A percentile compares a stretch with the other conserved stretches of the same genome.
Evolutionary conservation across 768 basidiomycete species (phyloP).

Genomic region (Strobilomyces echinocephalus): DNA sequence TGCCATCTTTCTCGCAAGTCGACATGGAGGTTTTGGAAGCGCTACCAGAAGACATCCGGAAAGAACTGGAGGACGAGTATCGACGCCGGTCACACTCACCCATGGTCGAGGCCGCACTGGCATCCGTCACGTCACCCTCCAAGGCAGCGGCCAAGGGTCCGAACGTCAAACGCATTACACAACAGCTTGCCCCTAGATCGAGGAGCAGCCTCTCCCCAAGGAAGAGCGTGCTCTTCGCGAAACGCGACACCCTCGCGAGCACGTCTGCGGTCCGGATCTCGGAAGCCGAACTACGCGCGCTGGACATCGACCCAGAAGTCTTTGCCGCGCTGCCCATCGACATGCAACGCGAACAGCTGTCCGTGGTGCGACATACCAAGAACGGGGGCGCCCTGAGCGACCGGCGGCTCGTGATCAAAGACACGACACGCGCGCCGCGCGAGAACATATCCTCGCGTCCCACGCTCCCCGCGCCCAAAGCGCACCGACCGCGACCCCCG

Average conservation of each 20-base stretch:
- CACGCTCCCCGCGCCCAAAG: conserved; percentile 53
- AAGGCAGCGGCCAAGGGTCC: conserved; percentile 31
- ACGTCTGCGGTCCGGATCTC: conserved; percentile 41
- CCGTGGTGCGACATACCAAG: conserved; percentile 50
- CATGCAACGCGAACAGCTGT: conserved; percentile 71
- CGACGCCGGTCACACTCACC: conserved; percentile 55
- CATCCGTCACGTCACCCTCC: conserved; percentile 2
- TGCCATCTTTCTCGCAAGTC: conserved; percentile 74
- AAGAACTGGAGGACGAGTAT: conserved; percentile 66
- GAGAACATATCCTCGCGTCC: conserved; percentile 30
- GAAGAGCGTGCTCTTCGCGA: conserved; percentile 37
- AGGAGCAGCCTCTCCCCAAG: conserved; percentile 36
- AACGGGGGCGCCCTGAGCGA: conserved; percentile 34
- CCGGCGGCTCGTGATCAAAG: conserved; percentile 50
- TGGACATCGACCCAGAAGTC: conserved; percentile 72
- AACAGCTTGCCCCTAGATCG: conserved; percentile 57
- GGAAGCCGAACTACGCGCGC: conserved; percentile 51
- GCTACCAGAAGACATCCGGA: conserved; percentile 62
- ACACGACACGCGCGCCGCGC: conserved; percentile 24
- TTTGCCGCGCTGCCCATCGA: conserved; percentile 60
- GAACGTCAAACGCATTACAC: conserved; percentile 55
- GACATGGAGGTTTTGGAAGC: conserved; percentile 67
- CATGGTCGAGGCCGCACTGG: conserved; percentile 21
- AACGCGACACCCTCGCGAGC: conserved; percentile 23
- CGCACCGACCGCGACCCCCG: conserved; percentile 46